Conservation (phyloP, 805 yeast genomes). For the Sungouiozyma intestinalis region DNA sequence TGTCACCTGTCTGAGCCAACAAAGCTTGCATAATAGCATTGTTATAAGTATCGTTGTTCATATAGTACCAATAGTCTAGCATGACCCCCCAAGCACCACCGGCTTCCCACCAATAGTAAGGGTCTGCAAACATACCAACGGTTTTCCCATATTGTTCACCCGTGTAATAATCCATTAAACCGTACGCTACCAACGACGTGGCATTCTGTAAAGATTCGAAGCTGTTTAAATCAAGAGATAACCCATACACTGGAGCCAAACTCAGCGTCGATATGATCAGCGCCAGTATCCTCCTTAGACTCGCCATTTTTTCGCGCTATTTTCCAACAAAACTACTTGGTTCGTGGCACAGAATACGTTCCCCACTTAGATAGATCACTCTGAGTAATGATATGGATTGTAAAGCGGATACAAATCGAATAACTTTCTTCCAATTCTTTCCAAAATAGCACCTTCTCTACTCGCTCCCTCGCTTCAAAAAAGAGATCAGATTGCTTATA, state of each 20-base stretch:
- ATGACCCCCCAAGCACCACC: conserved; percentile 91
- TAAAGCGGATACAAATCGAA: too few species aligned
- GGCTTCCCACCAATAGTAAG: conserved; percentile 99
- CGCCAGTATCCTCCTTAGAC: not conserved
- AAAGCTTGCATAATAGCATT: conserved; percentile 50
- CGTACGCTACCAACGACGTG: conserved; percentile 50
- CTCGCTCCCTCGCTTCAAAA: not conserved
- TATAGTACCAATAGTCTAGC: conserved; percentile 64
- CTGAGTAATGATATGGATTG: too few species aligned
- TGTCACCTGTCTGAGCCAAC: conserved; percentile 60
- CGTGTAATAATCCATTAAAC: conserved; percentile 73
- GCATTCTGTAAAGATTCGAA: conserved; percentile 34
- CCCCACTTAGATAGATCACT: not conserved
- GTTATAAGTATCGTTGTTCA: conserved; percentile 60
- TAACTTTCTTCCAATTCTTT: too few species aligned
- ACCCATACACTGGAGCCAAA: conserved; percentile 5
- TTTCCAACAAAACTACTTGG: too few species aligned
- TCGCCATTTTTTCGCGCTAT: not conserved
- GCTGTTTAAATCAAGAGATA: conserved; percentile 23
- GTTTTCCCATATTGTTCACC: conserved; percentile 63
- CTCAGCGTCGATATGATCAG: not conserved
- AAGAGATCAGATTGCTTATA: not conserved
- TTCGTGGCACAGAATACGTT: too few species aligned
- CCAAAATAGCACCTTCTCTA: not conserved
- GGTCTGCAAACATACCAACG: conserved; percentile 76